Evolutionary conservation across 1,139 yeast species (phyloP).

Genomic region (Taphrina communis): DNA sequence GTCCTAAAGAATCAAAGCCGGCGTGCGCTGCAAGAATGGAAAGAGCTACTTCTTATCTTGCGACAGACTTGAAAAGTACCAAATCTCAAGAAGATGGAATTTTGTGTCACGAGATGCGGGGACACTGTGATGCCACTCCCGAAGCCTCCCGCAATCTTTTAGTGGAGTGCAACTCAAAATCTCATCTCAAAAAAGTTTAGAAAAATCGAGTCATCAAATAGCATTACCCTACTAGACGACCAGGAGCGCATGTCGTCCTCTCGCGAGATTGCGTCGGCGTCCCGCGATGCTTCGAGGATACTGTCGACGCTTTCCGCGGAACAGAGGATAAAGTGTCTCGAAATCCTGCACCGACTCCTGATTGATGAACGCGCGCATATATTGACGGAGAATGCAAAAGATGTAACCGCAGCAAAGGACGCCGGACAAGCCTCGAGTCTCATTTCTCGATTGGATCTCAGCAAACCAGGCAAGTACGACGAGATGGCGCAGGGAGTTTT

Average conservation of each 20-base stretch:
- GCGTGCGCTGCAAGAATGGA: no score
- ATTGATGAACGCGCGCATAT: slow-evolving; percentile 64
- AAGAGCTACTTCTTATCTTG: no score
- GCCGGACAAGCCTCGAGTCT: slow-evolving; percentile 64
- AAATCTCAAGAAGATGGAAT: no score
- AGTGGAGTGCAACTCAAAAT: not conserved
- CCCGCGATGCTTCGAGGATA: slow-evolving; percentile 25
- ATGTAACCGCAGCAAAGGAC: slow-evolving; percentile 68
- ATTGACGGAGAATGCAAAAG: slow-evolving; percentile 72
- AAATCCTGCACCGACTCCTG: slow-evolving; percentile 72
- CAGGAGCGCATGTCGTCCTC: slow-evolving; percentile 21
- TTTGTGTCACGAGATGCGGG: not conserved
- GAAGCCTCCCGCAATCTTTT: not conserved
- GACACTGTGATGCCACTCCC: not conserved
- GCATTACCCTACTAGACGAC: not conserved
- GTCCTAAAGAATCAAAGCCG: no score
- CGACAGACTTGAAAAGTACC: no score
- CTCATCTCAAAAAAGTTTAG: not conserved
- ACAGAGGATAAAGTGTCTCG: slow-evolving; percentile 74
- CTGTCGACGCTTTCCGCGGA: slow-evolving; percentile 56
- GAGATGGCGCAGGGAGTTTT: slow-evolving; percentile 91
- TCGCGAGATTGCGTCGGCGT: slow-evolving; percentile 22
- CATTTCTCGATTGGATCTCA: slow-evolving; percentile 80
- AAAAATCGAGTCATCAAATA: not conserved
- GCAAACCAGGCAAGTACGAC: slow-evolving; percentile 83